phyloP scores from a whole-genome alignment of 2,329 filamentous ascomycete genomes.

The Xylariomycetidae sp. region DNA sequence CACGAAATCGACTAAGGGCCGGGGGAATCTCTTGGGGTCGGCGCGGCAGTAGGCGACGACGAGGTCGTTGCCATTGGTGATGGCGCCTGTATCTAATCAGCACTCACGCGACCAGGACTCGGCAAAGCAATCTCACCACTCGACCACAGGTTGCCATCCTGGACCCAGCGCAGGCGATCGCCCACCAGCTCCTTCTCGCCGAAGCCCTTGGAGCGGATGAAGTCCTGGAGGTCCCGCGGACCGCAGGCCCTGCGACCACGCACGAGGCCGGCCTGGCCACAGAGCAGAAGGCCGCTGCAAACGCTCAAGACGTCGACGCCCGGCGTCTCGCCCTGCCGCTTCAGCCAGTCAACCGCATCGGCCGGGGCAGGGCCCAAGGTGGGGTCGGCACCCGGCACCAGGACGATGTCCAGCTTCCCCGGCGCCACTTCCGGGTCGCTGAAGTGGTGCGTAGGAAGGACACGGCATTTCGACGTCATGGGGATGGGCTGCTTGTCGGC shows the following conservation, averaged over 20 bases:
- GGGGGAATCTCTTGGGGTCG: conserved; percentile 36
- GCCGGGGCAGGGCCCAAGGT: conserved; percentile 3
- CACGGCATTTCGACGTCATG: conserved; percentile 33
- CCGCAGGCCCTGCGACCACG: conserved; percentile 41
- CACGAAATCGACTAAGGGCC: conserved; percentile 36
- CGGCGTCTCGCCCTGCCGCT: conserved; percentile 29
- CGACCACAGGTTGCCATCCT: conserved; percentile 49
- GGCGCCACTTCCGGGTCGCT: conserved; percentile 40
- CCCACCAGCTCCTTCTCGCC: conserved; percentile 35
- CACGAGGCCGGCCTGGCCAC: conserved; percentile 42
- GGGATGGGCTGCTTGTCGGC: conserved; percentile 29
- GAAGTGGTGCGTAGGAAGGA: conserved; percentile 38
- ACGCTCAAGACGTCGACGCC: conserved; percentile 39
- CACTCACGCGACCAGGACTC: not conserved
- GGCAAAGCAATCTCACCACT: conserved; percentile 39
- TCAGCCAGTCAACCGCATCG: conserved; percentile 35
- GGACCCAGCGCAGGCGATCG: conserved; percentile 41
- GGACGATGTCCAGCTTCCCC: conserved; percentile 42
- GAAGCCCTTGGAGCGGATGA: conserved; percentile 32
- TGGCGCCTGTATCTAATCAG: conserved; percentile 33
- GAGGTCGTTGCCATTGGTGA: conserved; percentile 52
- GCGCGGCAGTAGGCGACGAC: conserved; percentile 45
- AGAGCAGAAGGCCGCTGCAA: conserved; percentile 45
- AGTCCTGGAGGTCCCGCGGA: conserved; percentile 37
- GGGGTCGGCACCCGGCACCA: conserved; percentile 45